phyloP scores from a whole-genome alignment of 2,329 filamentous ascomycete species.

The Ophiostoma fasciatum region DNA sequence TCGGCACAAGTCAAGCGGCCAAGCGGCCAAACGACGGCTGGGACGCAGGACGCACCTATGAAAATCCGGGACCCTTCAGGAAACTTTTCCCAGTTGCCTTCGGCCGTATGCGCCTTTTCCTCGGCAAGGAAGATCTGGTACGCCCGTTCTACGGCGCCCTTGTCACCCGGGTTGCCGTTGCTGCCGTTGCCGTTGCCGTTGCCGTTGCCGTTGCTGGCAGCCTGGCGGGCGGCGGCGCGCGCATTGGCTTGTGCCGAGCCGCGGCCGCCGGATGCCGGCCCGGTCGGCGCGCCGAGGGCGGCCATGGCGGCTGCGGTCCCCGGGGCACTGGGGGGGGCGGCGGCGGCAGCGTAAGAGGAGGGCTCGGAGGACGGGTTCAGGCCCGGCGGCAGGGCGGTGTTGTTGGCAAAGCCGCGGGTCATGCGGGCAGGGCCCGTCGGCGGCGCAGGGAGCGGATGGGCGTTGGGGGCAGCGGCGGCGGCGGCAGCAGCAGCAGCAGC shows the following conservation, averaged over 20 bases:
- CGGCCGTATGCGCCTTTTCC: conserved; percentile 60
- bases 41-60: conserved; percentile 47
- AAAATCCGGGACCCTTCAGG: conserved; percentile 65
- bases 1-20: conserved; percentile 12
- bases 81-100: conserved; percentile 71
- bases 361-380: background rate
- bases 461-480: conserved; percentile 7
- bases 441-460: conserved; percentile 1
- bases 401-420: conserved; percentile 6
- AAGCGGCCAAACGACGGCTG: conserved; percentile 6
- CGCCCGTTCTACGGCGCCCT: conserved; percentile 29
- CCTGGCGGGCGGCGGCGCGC: background rate
- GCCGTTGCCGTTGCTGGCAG: background rate
- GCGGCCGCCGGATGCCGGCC: background rate
- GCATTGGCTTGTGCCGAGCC: background rate
- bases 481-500: conserved; percentile 10
- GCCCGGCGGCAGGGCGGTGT: conserved; percentile 4
- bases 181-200: background rate
- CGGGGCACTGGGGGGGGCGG: too few species aligned
- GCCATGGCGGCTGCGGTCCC: conserved; percentile 1
- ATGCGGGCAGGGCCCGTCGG: conserved; percentile 7
- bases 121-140: conserved; percentile 62
- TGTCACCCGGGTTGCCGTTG: conserved; percentile 3
- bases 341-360: conserved; percentile 6
- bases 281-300: conserved; percentile 1